A percentile compares a stretch with the other conserved stretches of the same genome.
Evolutionary conservation across 352 stramenopile species (phyloP).

Genomic region (Pythium coloratum): DNA sequence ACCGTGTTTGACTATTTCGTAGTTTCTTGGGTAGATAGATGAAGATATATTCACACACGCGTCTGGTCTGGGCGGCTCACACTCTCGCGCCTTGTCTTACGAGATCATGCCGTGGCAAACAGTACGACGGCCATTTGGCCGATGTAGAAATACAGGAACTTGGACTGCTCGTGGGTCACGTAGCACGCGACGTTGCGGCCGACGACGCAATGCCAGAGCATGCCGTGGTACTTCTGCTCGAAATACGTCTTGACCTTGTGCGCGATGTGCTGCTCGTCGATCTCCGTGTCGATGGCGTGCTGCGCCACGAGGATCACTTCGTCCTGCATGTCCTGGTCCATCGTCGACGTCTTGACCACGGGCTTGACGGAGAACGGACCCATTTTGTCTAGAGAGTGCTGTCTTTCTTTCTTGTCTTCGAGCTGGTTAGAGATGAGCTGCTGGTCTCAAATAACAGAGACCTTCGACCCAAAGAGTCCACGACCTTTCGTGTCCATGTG

Average conservation of each 20-base stretch:
- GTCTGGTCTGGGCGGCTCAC: neutral
- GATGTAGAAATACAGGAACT: slow-evolving; percentile 97
- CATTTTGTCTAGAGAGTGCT: slow-evolving; percentile 28
- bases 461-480: neutral
- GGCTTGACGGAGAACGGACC: slow-evolving; percentile 63
- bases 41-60: neutral
- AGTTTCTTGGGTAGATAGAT: neutral
- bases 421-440: neutral
- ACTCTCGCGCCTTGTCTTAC: no score
- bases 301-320: slow-evolving; percentile 82
- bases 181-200: slow-evolving; percentile 94
- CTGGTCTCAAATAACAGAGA: slow-evolving; percentile 1
- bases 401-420: slow-evolving; percentile 3
- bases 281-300: slow-evolving; percentile 76
- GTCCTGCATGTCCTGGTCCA: slow-evolving; percentile 85
- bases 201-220: slow-evolving; percentile 95
- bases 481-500: neutral
- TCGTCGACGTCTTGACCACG: slow-evolving; percentile 87
- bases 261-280: slow-evolving; percentile 89
- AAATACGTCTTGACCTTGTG: slow-evolving; percentile 92
- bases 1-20: neutral
- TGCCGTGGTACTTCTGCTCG: slow-evolving; percentile 90
- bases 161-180: slow-evolving; percentile 93
- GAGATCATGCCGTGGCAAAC: slow-evolving; percentile 73
- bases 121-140: slow-evolving; percentile 93